Conservation (phyloP, 2,329 filamentous ascomycete species). For the Hypoxylon sp. region DNA sequence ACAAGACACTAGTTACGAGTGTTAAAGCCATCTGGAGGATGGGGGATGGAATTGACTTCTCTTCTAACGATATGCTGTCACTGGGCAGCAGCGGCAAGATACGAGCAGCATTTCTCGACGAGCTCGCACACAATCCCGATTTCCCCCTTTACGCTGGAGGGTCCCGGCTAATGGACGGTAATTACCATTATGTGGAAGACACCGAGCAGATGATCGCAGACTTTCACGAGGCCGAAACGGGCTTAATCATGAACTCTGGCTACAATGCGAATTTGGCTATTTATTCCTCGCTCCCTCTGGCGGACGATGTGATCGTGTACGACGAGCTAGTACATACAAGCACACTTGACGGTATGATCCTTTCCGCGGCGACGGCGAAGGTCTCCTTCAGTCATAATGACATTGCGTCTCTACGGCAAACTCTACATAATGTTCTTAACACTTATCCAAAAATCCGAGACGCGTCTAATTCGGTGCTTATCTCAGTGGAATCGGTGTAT, state of each 20-base stretch:
- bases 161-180: slow-evolving; percentile 74
- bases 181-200: slow-evolving; percentile 69
- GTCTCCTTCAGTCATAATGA: slow-evolving; percentile 60
- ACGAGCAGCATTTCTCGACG: slow-evolving; percentile 59
- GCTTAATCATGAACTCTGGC: slow-evolving; percentile 70
- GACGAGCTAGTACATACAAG: slow-evolving; percentile 76
- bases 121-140: slow-evolving; percentile 52
- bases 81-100: slow-evolving; percentile 61
- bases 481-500: slow-evolving; percentile 58
- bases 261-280: slow-evolving; percentile 66
- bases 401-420: slow-evolving; percentile 53
- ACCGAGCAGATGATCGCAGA: slow-evolving; percentile 66
- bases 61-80: slow-evolving; percentile 74
- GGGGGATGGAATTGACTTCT: slow-evolving; percentile 63
- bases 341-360: slow-evolving; percentile 72
- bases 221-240: slow-evolving; percentile 69
- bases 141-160: slow-evolving; percentile 64
- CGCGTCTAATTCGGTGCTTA: slow-evolving; percentile 52
- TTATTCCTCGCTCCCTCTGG: slow-evolving; percentile 61
- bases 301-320: slow-evolving; percentile 68
- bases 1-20: slow-evolving; percentile 45
- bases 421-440: slow-evolving; percentile 50
- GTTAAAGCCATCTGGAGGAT: slow-evolving; percentile 27
- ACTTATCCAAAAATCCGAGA: slow-evolving; percentile 47
- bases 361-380: slow-evolving; percentile 61